A percentile compares a stretch with the other conserved stretches of the same genome.
Evolutionary conservation across 2,329 filamentous ascomycete genomes (phyloP).

Genomic region (Madurella fahalii): DNA sequence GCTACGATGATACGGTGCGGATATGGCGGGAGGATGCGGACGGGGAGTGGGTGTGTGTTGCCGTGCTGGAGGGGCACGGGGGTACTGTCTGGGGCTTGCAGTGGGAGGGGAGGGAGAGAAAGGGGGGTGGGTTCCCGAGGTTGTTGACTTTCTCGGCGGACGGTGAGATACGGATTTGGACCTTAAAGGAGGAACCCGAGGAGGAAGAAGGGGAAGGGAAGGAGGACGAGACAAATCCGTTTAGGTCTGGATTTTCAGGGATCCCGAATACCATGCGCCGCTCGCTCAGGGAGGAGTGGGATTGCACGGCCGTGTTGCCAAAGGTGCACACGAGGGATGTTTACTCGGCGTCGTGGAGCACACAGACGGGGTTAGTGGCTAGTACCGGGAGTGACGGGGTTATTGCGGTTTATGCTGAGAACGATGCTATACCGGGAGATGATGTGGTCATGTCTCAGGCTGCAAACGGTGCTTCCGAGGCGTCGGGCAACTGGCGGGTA

Average conservation of each 20-base stretch:
- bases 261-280: conserved; percentile 90
- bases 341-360: conserved; percentile 83
- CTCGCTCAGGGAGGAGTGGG: conserved; percentile 76
- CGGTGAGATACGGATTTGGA: conserved; percentile 74
- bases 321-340: conserved; percentile 72
- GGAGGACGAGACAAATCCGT: conserved; percentile 25
- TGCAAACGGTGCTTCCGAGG: background rate
- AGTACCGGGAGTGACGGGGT: conserved; percentile 84
- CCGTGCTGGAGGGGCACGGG: conserved; percentile 71
- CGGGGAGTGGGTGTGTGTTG: conserved; percentile 85
- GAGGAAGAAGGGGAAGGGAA: conserved; percentile 28
- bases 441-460: conserved; percentile 25
- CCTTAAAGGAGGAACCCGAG: conserved; percentile 52
- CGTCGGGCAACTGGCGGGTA: conserved; percentile 60
- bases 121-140: conserved; percentile 49
- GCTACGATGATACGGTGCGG: conserved; percentile 88
- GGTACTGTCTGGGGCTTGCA: conserved; percentile 90
- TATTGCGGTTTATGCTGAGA: conserved; percentile 74
- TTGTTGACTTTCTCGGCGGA: conserved; percentile 86
- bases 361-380: conserved; percentile 70
- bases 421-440: conserved; percentile 24
- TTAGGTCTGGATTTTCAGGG: conserved; percentile 47
- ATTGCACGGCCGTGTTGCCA: conserved; percentile 71
- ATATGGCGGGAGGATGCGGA: conserved; percentile 88
- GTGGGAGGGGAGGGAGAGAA: conserved; percentile 52